A percentile compares a stretch with the other conserved stretches of the same genome.
Evolutionary conservation across 2,329 filamentous ascomycete species (phyloP).

Genomic region (Aureobasidium vineae): DNA sequence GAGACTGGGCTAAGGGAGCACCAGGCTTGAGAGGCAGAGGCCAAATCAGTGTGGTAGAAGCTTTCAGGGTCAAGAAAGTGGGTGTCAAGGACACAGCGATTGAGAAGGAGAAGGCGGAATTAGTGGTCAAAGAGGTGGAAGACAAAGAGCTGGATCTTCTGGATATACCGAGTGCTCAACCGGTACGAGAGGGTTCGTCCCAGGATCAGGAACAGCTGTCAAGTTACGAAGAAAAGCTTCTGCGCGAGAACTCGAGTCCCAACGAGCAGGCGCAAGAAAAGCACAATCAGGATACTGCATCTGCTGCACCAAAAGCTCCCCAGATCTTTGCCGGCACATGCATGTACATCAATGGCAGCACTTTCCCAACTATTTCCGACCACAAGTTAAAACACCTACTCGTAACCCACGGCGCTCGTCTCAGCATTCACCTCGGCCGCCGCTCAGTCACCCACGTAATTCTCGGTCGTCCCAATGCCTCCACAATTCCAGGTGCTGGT

Average conservation of each 20-base stretch:
- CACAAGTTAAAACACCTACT: constrained; percentile 80
- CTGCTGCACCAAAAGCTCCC: neutral
- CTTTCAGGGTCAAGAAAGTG: constrained; percentile 29
- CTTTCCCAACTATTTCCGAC: constrained; percentile 76
- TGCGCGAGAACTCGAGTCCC: neutral
- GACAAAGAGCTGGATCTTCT: constrained; percentile 15
- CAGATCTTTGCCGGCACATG: constrained; percentile 63
- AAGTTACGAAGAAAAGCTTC: neutral
- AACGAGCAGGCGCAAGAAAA: neutral
- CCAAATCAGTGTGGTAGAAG: constrained; percentile 45
- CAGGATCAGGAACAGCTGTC: neutral
- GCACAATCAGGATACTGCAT: neutral
- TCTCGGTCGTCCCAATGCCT: constrained; percentile 58
- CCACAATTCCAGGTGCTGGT: constrained; percentile 55
- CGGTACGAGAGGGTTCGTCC: neutral
- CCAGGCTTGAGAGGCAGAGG: constrained; percentile 50
- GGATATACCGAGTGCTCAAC: constrained; percentile 13
- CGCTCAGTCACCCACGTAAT: constrained; percentile 83
- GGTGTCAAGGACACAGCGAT: constrained; percentile 17
- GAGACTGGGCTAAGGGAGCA: constrained; percentile 51
- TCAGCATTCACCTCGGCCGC: constrained; percentile 69
- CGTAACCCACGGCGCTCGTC: constrained; percentile 67
- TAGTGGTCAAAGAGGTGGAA: constrained; percentile 29
- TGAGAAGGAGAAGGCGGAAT: constrained; percentile 29
- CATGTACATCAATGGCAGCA: constrained; percentile 87